Evolutionary conservation across 2,329 filamentous ascomycete species (phyloP).

Genomic region (Xylaria sp.): DNA sequence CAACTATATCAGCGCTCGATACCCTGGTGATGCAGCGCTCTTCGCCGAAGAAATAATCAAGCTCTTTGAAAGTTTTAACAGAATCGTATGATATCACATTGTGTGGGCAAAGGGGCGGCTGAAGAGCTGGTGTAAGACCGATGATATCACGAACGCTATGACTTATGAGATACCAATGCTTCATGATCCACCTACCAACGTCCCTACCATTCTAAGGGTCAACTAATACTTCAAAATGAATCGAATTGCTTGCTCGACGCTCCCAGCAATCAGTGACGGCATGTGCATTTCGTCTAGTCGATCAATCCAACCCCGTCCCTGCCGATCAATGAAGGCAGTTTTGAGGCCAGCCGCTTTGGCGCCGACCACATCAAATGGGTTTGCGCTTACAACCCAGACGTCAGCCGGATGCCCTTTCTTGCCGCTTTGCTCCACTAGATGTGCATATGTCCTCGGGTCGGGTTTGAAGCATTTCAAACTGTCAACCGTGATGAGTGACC

Average conservation of each 20-base stretch:
- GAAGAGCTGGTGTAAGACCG: background rate
- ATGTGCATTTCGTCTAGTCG: conserved; percentile 59
- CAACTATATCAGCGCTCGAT: conserved; percentile 62
- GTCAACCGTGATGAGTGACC: conserved; percentile 71
- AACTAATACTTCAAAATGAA: conserved; percentile 46
- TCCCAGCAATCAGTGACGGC: conserved; percentile 65
- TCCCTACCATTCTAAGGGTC: background rate
- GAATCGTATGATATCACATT: conserved; percentile 38
- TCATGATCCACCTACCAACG: conserved; percentile 8
- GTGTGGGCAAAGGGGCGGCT: background rate
- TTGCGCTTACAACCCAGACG: conserved; percentile 77
- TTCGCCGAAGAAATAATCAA: conserved; percentile 57
- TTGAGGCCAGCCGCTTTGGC: conserved; percentile 70
- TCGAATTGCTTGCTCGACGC: conserved; percentile 67
- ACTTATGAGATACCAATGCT: conserved; percentile 25
- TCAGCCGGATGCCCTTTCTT: conserved; percentile 58
- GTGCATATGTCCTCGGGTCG: conserved; percentile 67
- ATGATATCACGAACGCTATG: conserved; percentile 31
- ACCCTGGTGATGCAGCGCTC: conserved; percentile 57
- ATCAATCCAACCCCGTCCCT: conserved; percentile 73
- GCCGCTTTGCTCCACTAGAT: conserved; percentile 64
- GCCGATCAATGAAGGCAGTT: conserved; percentile 75
- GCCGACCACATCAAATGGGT: conserved; percentile 79
- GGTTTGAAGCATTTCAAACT: conserved; percentile 72
- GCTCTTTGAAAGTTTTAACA: conserved; percentile 53